phyloP scores from a whole-genome alignment of 768 basidiomycete genomes.

The Xerocomellus chrysenteron region DNA sequence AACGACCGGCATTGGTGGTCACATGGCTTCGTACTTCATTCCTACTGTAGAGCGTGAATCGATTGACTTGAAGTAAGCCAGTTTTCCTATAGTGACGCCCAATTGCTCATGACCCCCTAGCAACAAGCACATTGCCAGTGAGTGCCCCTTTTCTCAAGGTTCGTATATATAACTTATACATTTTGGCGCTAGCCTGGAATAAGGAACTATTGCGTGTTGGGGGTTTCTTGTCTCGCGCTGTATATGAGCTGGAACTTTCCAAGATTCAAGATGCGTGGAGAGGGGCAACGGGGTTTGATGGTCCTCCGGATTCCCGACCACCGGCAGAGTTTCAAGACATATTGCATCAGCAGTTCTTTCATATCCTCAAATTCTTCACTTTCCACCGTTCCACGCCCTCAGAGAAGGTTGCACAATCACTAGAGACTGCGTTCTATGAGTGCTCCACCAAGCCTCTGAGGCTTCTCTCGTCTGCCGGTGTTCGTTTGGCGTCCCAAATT shows the following conservation, averaged over 20 bases:
- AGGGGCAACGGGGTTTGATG: background rate
- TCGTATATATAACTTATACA: too few relatives aligned
- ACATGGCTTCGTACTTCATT: background rate
- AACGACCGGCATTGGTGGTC: background rate
- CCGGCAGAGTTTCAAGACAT: background rate
- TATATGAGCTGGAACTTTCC: background rate
- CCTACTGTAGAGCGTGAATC: background rate
- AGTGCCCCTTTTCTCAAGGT: too few relatives aligned
- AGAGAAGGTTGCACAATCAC: conserved; percentile 60
- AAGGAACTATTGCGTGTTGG: background rate
- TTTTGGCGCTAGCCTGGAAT: background rate
- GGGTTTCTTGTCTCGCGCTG: background rate
- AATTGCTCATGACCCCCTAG: background rate
- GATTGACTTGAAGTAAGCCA: background rate
- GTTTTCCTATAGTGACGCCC: too few relatives aligned
- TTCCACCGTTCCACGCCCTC: conserved; percentile 58
- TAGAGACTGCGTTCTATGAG: conserved; percentile 76
- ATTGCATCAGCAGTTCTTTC: conserved; percentile 60
- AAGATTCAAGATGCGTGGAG: background rate
- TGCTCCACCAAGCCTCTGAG: conserved; percentile 37
- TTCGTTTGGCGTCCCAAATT: conserved; percentile 61
- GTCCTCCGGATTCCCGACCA: background rate
- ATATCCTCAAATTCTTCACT: conserved; percentile 58
- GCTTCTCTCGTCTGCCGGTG: conserved; percentile 31
- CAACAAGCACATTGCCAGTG: background rate